phyloP scores from a whole-genome alignment of 306 rosid species.

The Lagenaria siceraria region DNA sequence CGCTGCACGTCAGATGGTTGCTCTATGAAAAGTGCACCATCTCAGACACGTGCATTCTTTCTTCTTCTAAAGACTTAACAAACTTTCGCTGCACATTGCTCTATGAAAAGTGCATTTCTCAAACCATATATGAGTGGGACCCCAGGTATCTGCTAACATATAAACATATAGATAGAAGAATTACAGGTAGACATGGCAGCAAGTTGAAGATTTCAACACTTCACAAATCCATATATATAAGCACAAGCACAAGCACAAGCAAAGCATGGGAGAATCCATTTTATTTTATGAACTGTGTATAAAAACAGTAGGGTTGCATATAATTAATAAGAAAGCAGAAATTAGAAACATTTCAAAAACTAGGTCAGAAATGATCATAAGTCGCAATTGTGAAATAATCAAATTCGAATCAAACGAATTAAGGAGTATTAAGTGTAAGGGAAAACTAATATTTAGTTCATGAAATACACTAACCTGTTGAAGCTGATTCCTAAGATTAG shows the following conservation, averaged over 20 bases:
- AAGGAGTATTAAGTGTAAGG: not conserved
- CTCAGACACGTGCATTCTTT: slow-evolving; percentile 40
- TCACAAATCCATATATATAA: too few relatives aligned
- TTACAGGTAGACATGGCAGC: too few relatives aligned
- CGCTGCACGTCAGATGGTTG: too few relatives aligned
- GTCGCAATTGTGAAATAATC: not conserved
- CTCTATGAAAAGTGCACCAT: too few relatives aligned
- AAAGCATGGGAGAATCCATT: too few relatives aligned
- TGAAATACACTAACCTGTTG: slow-evolving; percentile 34
- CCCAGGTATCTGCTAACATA: slow-evolving; percentile 51
- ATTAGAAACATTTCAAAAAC: not conserved
- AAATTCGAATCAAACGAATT: not conserved
- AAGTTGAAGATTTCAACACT: not conserved
- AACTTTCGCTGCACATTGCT: slow-evolving; percentile 43
- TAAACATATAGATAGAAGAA: not conserved
- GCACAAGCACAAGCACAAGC: too few relatives aligned
- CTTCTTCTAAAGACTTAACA: slow-evolving; percentile 49
- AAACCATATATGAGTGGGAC: slow-evolving; percentile 62
- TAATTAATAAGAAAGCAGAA: too few relatives aligned
- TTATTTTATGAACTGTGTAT: too few relatives aligned
- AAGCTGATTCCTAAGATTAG: slow-evolving; percentile 39
- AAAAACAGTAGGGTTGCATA: too few relatives aligned
- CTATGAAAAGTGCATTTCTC: slow-evolving; percentile 61
- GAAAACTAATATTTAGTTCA: not conserved
- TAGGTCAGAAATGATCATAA: not conserved